phyloP scores from a whole-genome alignment of 805 yeast species.

The Starmerella floris region DNA sequence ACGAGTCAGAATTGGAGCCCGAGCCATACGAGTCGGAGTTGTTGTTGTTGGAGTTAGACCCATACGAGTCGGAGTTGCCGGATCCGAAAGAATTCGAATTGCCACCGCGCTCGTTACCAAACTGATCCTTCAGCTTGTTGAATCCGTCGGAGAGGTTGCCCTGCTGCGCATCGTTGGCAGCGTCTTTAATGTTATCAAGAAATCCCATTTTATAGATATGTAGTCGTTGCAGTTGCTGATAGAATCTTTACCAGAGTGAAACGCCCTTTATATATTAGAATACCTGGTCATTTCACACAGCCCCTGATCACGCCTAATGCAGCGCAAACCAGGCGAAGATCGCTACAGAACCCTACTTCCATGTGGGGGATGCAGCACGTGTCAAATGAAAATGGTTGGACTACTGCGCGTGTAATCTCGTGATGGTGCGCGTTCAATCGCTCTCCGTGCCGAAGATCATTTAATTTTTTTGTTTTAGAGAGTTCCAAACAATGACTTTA shows the following conservation, averaged over 20 bases:
- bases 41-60: constrained; percentile 18
- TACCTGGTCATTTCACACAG: too few relatives aligned
- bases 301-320: not conserved
- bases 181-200: constrained; percentile 13
- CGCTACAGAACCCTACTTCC: not conserved
- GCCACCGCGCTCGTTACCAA: constrained; percentile 1
- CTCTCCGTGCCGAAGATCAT: too few relatives aligned
- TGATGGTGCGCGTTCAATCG: too few relatives aligned
- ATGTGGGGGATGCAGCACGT: not conserved
- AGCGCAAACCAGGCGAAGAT: not conserved
- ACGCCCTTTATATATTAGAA: not conserved
- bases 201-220: constrained; percentile 22
- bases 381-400: not conserved
- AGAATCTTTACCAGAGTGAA: too few relatives aligned
- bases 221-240: too few relatives aligned
- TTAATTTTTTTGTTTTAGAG: too few relatives aligned
- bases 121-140: constrained; percentile 18
- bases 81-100: constrained; percentile 8
- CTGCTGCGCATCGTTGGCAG: constrained; percentile 13
- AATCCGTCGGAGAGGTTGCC: constrained; percentile 11
- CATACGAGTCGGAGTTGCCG: constrained; percentile 25
- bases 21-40: constrained; percentile 24
- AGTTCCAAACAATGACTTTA: too few relatives aligned
- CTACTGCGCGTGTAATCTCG: too few relatives aligned
- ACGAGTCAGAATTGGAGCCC: constrained; percentile 24